Evolutionary conservation across 768 basidiomycete species (phyloP), one percentile per base, ranked within the genome.

Genomic region (Pulveroboletus sp.): DNA sequence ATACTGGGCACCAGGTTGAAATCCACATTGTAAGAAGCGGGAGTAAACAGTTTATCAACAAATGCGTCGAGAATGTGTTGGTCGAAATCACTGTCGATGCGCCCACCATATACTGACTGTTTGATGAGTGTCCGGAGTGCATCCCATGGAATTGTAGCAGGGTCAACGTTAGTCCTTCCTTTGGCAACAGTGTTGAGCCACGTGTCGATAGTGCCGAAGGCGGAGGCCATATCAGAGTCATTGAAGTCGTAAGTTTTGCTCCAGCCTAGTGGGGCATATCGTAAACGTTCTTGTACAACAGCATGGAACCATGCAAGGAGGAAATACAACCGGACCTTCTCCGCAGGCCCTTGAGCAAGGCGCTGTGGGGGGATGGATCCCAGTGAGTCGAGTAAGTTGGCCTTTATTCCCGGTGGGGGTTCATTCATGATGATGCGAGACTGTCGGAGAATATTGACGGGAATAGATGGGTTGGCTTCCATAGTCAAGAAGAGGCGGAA

Each of bases 241-340:
- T 99, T 99, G 81, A 98, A 98, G 67, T 98, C 96, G 71, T 98
- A 98, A 0, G 78, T 77, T 71, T 96, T 92, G 66, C 88, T 94
- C 93, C 95, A 99, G 0, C 96, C 95, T 14, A 99, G 73, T 6
- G 96, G 96, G 8, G 86, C 89, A 67, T 97, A 99, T 37, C 95
- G 89, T 11, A 98, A 76, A 54, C 96, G 90, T 69, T 98, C 96
- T 71, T 96, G 94, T 1, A 98, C 86, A 17, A 98, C 83, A 11
- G 96, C 94, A 62, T 99, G 96, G 86, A 98, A 96, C 94, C 95
- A 99, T 1, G 96, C 91, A 28, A 98, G 80, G 31, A 97, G 76
- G 85, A 97, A 97, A 71, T 95, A 94, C 41, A 98, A 69, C 6
- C 96, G 83, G 36, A 86, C 77, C 67, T 96, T 96, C 71, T 99